These are phyloP conservation scores for Boletus tomentosulus DNA, from an alignment of 768 basidiomycete species.

Conservation along the genomic window DNA sequence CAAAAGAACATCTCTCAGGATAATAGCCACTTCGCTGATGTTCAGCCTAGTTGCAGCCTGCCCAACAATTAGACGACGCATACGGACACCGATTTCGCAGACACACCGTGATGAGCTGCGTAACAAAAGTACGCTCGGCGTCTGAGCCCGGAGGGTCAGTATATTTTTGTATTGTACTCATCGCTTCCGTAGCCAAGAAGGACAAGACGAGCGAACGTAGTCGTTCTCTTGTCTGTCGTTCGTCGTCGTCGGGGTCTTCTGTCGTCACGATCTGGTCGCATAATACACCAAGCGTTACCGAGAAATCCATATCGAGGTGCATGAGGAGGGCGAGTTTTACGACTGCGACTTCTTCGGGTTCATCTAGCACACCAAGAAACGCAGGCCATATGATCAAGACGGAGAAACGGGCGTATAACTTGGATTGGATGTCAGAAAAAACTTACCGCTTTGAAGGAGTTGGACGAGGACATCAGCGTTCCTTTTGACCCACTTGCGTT, in stretches of 20 bases:
- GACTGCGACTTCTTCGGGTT: slow-evolving; percentile 57
- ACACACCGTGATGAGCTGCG: slow-evolving; percentile 49
- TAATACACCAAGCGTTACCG: slow-evolving; percentile 58
- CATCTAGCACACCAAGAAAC: slow-evolving; percentile 41
- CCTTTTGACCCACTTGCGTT: slow-evolving; percentile 58
- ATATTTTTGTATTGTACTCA: slow-evolving; percentile 41
- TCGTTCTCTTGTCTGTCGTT: slow-evolving; percentile 51
- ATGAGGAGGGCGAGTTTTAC: slow-evolving; percentile 57
- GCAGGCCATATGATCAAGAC: slow-evolving; percentile 19
- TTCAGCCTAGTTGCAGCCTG: slow-evolving; percentile 50
- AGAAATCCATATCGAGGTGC: slow-evolving; percentile 62
- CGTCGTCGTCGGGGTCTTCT: slow-evolving; percentile 53
- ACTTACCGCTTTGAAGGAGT: slow-evolving; percentile 68
- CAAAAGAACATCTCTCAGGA: slow-evolving; percentile 52
- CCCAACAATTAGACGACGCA: slow-evolving; percentile 3
- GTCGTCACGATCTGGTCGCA: slow-evolving; percentile 61
- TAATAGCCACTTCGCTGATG: slow-evolving; percentile 38
- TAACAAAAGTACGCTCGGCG: slow-evolving; percentile 45
- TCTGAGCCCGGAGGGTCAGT: slow-evolving; percentile 39
- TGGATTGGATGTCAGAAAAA: not conserved
- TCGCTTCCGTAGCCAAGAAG: slow-evolving; percentile 55
- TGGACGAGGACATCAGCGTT: slow-evolving; percentile 77
- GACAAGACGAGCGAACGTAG: slow-evolving; percentile 55
- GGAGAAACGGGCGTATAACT: slow-evolving; percentile 3
- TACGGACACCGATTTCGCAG: not conserved